Conservation (phyloP, 352 stramenopile species). For the Halophytophthora batemanensis region DNA sequence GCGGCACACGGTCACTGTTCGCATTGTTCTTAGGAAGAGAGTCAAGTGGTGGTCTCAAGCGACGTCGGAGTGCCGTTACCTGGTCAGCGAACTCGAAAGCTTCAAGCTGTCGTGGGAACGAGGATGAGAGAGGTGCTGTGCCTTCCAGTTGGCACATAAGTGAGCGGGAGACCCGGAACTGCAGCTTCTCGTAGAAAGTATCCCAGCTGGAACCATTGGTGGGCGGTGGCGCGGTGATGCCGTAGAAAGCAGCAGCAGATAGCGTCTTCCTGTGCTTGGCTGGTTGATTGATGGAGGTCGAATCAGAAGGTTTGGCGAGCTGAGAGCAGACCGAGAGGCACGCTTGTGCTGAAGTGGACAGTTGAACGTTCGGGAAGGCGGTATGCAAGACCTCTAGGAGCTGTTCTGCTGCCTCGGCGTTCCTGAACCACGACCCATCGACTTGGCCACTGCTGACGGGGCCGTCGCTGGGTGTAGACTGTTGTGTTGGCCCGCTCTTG, state of each 20-base stretch:
- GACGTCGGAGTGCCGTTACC: slow-evolving; percentile 36
- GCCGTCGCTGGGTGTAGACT: neutral
- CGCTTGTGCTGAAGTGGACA: slow-evolving; percentile 37
- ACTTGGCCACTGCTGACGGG: neutral
- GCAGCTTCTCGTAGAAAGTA: slow-evolving; percentile 67
- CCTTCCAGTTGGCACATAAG: slow-evolving; percentile 78
- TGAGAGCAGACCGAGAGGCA: slow-evolving; percentile 25
- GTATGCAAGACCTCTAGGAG: slow-evolving; percentile 42
- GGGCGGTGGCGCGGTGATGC: slow-evolving; percentile 1
- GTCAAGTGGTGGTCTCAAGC: slow-evolving; percentile 8
- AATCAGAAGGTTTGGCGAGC: neutral
- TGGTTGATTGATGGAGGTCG: slow-evolving; percentile 10
- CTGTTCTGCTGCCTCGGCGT: slow-evolving; percentile 27
- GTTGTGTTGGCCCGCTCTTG: no score
- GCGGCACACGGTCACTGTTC: slow-evolving; percentile 18
- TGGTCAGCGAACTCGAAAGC: slow-evolving; percentile 78
- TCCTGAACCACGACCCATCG: slow-evolving; percentile 17
- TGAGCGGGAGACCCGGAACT: slow-evolving; percentile 74
- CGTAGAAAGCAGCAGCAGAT: slow-evolving; percentile 35
- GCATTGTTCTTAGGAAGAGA: neutral
- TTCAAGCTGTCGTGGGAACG: slow-evolving; percentile 75
- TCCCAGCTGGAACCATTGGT: slow-evolving; percentile 23
- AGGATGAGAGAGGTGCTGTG: slow-evolving; percentile 51
- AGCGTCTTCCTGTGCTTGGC: slow-evolving; percentile 31
- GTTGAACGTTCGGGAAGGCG: slow-evolving; percentile 39